Percentiles rank a stretch among this genome's conserved stretches.
These are phyloP conservation scores for Salix suchowensis DNA, from an alignment of 345 rosid genomes.

Conservation along the genomic window DNA sequence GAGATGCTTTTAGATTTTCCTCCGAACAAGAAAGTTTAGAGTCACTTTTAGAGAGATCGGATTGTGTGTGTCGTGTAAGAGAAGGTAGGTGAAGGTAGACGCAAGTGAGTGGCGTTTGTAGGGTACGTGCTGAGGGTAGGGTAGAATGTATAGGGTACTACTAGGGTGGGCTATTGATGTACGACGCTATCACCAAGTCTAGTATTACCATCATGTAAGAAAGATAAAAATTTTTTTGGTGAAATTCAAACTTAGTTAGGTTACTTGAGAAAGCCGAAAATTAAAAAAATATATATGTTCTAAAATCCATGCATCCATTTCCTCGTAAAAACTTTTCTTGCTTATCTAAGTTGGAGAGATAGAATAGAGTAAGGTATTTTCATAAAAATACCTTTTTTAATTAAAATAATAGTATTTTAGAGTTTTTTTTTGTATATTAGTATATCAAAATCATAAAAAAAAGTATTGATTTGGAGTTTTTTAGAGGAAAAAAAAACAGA, in stretches of 20 bases:
- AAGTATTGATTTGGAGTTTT: no score
- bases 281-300: neutral
- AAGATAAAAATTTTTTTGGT: no score
- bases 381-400: no score
- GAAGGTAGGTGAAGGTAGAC: neutral
- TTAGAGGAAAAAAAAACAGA: no score
- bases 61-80: neutral
- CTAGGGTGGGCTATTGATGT: neutral
- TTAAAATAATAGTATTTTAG: no score
- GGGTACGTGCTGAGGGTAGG: conserved; percentile 1
- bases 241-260: neutral
- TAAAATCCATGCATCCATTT: neutral
- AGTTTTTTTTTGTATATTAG: no score
- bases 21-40: neutral
- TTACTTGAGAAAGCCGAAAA: neutral
- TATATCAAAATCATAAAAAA: no score
- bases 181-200: no score
- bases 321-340: neutral
- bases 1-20: neutral
- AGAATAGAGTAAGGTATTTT: no score
- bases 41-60: neutral
- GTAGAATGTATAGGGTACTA: neutral
- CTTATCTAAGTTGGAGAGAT: no score
- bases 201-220: no score
- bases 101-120: neutral